Conservation (phyloP, 2,329 filamentous ascomycete species). For the Metarhizium robertsii region DNA sequence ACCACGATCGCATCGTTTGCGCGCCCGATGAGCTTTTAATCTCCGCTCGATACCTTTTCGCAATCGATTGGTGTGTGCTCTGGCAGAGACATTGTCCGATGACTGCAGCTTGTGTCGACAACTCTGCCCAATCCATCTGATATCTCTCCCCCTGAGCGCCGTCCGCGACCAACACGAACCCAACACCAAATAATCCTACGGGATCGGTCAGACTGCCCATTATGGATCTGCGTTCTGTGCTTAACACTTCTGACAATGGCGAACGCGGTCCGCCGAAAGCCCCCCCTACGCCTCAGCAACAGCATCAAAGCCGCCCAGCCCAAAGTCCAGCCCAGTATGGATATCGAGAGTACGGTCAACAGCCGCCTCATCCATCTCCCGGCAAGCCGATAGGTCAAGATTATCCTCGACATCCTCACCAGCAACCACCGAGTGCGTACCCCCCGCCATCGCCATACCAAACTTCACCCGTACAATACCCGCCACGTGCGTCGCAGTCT, state of each 20-base stretch:
- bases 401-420: slow-evolving; percentile 25
- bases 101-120: neutral
- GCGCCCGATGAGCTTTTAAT: slow-evolving; percentile 7
- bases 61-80: neutral
- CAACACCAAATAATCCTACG: neutral
- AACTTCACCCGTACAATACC: slow-evolving; percentile 29
- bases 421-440: slow-evolving; percentile 24
- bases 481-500: slow-evolving; percentile 31
- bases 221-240: slow-evolving; percentile 46
- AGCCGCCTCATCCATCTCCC: slow-evolving; percentile 35
- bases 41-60: neutral
- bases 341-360: slow-evolving; percentile 41
- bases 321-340: slow-evolving; percentile 34
- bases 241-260: slow-evolving; percentile 42
- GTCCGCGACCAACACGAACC: neutral
- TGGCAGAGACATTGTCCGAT: neutral
- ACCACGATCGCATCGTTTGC: slow-evolving; percentile 9
- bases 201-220: slow-evolving; percentile 3
- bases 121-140: neutral
- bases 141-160: neutral
- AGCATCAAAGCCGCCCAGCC: slow-evolving; percentile 21
- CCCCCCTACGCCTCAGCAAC: slow-evolving; percentile 22
- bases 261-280: slow-evolving; percentile 27
- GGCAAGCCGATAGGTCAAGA: slow-evolving; percentile 36
- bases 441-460: slow-evolving; percentile 30